Evolutionary conservation across 257 asterid genomes (phyloP), one percentile per base, ranked within the genome.

Genomic region (Solanum ossicruentum): DNA sequence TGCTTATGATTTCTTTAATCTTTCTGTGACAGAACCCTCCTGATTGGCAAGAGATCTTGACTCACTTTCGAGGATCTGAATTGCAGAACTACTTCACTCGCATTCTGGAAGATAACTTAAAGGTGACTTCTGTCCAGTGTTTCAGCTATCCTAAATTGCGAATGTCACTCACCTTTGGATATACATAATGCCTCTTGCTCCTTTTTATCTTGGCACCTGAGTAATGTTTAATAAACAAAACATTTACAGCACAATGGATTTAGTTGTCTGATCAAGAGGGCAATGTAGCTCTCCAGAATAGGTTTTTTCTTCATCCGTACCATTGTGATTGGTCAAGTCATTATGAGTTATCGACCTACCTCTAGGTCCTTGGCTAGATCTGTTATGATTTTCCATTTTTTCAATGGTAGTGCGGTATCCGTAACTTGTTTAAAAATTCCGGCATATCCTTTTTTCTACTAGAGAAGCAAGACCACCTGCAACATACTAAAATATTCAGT

Each of bases 31-130:
- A 96, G 98, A 95, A 92, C 83, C 98, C 99, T 72, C 99, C 99
- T 84, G 99, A 97, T 86, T 97, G 99, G 99, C 98, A 94, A 90
- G 99, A 95, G 89, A 97, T 95, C 79, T 90, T 97, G 95, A 95
- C 98, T 67, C 91, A 95, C 90, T 97, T 97, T 87, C 93, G 99
- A 87, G 98, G 99, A 83, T 97, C 99, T 71, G 99, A 97, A 87
- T 89, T 97, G 87, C 99, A 97, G 89, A 97, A 97, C 85, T 97
- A 95, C 88, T 97, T 97, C 84, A 97, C 99, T 85, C 98, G 98
- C 81, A 94, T 97, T 87, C 93, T 95, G 87, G 99, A 97, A 93
- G 99, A 97, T 88, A 93, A 97, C 88, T 88, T 97, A 83, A 95
- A 97, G 98, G 99, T 93, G 84, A 52, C 54, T 88, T 87, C 58